Base-by-base conservation (phyloP, 306 rosid species). In the Vicia faba region DNA sequence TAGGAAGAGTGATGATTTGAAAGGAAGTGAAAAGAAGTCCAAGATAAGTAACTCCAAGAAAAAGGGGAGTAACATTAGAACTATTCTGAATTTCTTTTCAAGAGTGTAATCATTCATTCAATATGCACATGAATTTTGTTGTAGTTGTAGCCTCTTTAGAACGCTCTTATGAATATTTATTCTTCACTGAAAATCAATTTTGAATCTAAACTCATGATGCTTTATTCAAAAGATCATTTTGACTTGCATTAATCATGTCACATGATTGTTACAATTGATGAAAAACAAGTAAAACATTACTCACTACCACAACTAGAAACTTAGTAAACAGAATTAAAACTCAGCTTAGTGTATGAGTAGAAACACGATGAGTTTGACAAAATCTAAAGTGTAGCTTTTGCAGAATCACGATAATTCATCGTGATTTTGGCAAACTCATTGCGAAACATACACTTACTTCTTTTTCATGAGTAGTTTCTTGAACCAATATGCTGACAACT, bases 401-500 rank as follows among this genome's bases (percentile, higher is more conserved):
- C 1, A 12, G 14, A 43, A 43, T 43, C n/a, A 13, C 49, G 6
- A 14, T 1, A 0, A 5, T 6, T 43, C 1, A 43, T 7, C 4
- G 8, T n/a, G 15, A 44, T 44, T 5, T 13, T 12, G 49, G 0
- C 18, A 43, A 43, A 12, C 8, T 31, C 8, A 44, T 7, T 7
- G 8, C 3, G 18, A 44, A 5, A 8, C 26, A 8, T 8, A 16
- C 3, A 13, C 4, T 16, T 58, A 80, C 84, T 87, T 78, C 82
- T 78, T 85, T 54, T 71, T 82, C 40, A 72, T 64, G 14, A 82
- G 80, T 7, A 89, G 73, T 26, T 84, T 82, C 78, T 84, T 82
- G 84, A 92, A 92, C 98, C 98, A 92, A 63, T 84, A 80, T 18
- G 98, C 95, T 23, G 98, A 92, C 95, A 89, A 74, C 84, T 92